These are phyloP conservation scores for Tothia fuscella DNA, from an alignment of 2,329 filamentous ascomycete species.

Conservation along the genomic window DNA sequence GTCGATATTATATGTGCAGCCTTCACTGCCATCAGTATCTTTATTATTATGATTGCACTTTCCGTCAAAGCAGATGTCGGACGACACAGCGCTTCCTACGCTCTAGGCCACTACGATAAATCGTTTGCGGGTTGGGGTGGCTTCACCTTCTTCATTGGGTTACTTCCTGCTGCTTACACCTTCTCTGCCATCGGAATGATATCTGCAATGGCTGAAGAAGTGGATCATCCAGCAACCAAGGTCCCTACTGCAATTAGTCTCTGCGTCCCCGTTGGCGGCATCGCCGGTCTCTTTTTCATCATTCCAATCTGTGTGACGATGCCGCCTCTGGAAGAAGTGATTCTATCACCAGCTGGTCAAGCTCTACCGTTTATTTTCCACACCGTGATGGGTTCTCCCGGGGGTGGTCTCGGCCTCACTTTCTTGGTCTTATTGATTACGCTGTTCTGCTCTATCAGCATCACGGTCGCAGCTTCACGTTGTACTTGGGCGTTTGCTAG, in stretches of 20 bases:
- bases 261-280: slow-evolving; percentile 41
- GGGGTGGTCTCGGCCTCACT: slow-evolving; percentile 62
- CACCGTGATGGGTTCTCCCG: slow-evolving; percentile 58
- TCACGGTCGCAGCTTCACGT: slow-evolving; percentile 45
- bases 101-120: slow-evolving; percentile 58
- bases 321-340: slow-evolving; percentile 52
- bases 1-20: slow-evolving; percentile 43
- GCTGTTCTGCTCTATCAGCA: slow-evolving; percentile 42
- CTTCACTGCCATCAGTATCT: slow-evolving; percentile 55
- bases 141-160: slow-evolving; percentile 62
- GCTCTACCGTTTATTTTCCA: slow-evolving; percentile 69
- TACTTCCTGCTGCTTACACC: slow-evolving; percentile 53
- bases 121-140: slow-evolving; percentile 48
- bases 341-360: slow-evolving; percentile 57
- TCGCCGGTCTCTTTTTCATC: slow-evolving; percentile 58
- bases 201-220: slow-evolving; percentile 28
- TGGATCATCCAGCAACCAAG: slow-evolving; percentile 28
- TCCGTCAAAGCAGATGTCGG: slow-evolving; percentile 44
- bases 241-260: slow-evolving; percentile 50
- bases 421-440: slow-evolving; percentile 45
- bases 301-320: slow-evolving; percentile 67
- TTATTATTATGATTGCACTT: slow-evolving; percentile 54
- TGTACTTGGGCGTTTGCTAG: slow-evolving; percentile 68
- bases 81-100: slow-evolving; percentile 46
- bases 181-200: slow-evolving; percentile 62